Evolutionary conservation across 2,329 filamentous ascomycete species (phyloP).

Genomic region (Nigrospora osmanthi): DNA sequence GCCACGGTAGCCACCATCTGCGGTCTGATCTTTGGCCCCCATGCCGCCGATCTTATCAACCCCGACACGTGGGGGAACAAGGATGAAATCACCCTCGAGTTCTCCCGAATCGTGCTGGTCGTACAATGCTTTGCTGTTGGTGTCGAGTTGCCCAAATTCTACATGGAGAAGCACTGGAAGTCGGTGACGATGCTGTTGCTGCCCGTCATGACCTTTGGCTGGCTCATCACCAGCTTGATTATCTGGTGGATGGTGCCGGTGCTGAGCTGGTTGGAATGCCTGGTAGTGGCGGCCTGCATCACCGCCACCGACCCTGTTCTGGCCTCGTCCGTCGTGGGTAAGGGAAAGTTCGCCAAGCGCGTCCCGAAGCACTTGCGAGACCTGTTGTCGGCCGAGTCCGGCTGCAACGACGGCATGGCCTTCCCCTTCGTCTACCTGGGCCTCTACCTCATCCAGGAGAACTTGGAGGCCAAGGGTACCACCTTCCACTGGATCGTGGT

Average conservation of each 20-base stretch:
- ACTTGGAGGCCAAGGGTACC: conserved; percentile 59
- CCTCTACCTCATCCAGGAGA: conserved; percentile 80
- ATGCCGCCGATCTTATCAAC: conserved; percentile 74
- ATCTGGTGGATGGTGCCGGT: conserved; percentile 83
- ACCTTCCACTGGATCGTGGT: conserved; percentile 82
- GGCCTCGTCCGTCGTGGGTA: conserved; percentile 95
- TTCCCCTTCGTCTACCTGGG: conserved; percentile 96
- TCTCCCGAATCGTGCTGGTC: conserved; percentile 81
- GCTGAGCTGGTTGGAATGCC: conserved; percentile 81
- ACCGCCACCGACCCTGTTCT: conserved; percentile 96
- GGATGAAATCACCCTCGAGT: conserved; percentile 82
- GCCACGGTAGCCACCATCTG: conserved; percentile 87
- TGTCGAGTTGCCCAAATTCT: conserved; percentile 83
- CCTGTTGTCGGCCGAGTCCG: conserved; percentile 89
- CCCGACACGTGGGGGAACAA: conserved; percentile 71
- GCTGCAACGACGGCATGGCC: conserved; percentile 99
- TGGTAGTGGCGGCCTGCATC: conserved; percentile 84
- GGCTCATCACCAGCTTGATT: conserved; percentile 86
- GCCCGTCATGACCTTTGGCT: conserved; percentile 96
- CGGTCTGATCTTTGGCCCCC: conserved; percentile 82
- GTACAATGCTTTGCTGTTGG: conserved; percentile 90
- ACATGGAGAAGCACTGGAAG: conserved; percentile 97
- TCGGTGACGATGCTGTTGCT: conserved; percentile 83
- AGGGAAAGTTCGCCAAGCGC: conserved; percentile 96
- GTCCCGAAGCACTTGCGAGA: conserved; percentile 97